phyloP scores from a whole-genome alignment of 192 early-diverging fungal genomes.

The Paraglomus occultum region DNA sequence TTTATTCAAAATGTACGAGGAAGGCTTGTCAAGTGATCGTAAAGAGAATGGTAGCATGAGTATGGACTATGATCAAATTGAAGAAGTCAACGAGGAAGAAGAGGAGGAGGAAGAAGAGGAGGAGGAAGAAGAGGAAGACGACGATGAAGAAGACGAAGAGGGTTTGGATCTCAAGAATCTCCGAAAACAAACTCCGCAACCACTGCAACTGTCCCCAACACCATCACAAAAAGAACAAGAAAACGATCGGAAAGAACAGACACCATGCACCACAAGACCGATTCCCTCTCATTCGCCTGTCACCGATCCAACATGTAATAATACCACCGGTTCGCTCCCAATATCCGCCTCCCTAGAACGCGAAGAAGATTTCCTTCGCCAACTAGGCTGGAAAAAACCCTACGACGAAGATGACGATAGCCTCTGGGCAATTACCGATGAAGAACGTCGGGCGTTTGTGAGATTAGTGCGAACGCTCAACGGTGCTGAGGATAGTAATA shows the following conservation, averaged over 20 bases:
- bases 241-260: too few species aligned
- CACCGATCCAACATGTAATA: too few species aligned
- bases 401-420: not conserved
- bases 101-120: not conserved
- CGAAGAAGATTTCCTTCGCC: constrained; percentile 14
- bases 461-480: constrained; percentile 18
- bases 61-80: constrained; percentile 7
- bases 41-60: not conserved
- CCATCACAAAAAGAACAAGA: too few species aligned
- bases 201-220: too few species aligned
- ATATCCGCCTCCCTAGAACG: constrained; percentile 11
- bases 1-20: constrained; percentile 14
- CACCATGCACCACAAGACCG: too few species aligned
- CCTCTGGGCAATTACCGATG: constrained; percentile 21
- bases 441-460: constrained; percentile 15
- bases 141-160: not conserved
- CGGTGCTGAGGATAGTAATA: constrained; percentile 3
- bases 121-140: not conserved
- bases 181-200: too few species aligned
- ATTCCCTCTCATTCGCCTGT: too few species aligned
- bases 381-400: constrained; percentile 24
- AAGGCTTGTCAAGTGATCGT: not conserved
- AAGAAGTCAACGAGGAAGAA: constrained; percentile 8
- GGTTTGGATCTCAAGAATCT: not conserved
- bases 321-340: not conserved